Evolutionary conservation across 306 rosid species (phyloP).

Genomic region (Lablab purpureus): DNA sequence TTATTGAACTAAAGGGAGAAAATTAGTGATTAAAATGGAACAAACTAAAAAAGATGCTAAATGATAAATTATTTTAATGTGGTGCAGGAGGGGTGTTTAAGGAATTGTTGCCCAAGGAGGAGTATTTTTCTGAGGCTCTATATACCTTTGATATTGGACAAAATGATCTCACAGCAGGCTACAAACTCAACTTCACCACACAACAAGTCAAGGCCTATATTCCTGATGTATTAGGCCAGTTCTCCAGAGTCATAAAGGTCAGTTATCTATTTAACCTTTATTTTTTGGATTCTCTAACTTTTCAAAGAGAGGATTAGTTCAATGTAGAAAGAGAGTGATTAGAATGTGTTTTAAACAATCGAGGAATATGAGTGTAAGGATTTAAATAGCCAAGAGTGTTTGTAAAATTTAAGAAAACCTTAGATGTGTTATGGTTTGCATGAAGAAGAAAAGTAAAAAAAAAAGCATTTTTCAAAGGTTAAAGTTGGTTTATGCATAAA

Average conservation of each 20-base stretch:
- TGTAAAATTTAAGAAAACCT: too few relatives aligned
- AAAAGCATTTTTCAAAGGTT: too few relatives aligned
- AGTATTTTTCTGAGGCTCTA: slow-evolving; percentile 57
- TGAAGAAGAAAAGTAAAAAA: too few relatives aligned
- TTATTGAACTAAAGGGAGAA: not conserved
- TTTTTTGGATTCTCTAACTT: not conserved
- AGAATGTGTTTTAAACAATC: too few relatives aligned
- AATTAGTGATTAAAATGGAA: slow-evolving; percentile 2
- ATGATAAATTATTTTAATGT: not conserved
- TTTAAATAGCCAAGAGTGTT: too few relatives aligned
- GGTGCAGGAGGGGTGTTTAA: slow-evolving; percentile 51
- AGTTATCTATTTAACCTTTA: not conserved
- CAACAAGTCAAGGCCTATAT: slow-evolving; percentile 58
- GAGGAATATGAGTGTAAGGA: too few relatives aligned
- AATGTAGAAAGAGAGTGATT: too few relatives aligned
- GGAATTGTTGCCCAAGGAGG: slow-evolving; percentile 55
- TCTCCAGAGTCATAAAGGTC: slow-evolving; percentile 59
- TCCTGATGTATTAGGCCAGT: slow-evolving; percentile 64
- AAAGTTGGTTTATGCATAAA: too few relatives aligned
- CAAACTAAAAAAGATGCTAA: not conserved
- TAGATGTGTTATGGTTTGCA: too few relatives aligned
- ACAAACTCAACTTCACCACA: slow-evolving; percentile 58
- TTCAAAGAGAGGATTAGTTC: too few relatives aligned
- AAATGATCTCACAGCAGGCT: slow-evolving; percentile 69
- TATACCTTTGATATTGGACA: slow-evolving; percentile 75